Conservation (phyloP, 176 grass and related monocot species). For the Saccharum spontaneum region DNA sequence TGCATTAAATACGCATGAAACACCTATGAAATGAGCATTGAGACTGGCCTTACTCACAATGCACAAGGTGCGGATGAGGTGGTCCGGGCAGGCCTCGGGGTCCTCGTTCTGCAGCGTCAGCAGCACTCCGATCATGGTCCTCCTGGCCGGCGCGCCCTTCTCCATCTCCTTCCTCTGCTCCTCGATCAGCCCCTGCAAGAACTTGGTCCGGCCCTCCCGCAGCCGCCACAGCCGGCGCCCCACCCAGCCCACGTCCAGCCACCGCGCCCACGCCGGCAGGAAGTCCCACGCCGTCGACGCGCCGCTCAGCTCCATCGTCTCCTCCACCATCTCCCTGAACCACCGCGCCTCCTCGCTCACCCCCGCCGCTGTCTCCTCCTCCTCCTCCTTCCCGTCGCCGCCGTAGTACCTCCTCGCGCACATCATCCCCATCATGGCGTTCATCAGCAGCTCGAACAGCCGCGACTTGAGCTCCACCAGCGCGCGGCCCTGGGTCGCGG, state of each 20-base stretch:
- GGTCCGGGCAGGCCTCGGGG: conserved; percentile 10
- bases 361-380: background rate
- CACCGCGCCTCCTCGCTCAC: conserved; percentile 35
- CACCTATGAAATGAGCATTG: too few species aligned
- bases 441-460: conserved; percentile 13
- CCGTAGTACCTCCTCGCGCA: conserved; percentile 11
- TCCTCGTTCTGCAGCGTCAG: conserved; percentile 21
- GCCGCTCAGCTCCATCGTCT: conserved; percentile 35
- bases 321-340: conserved; percentile 49
- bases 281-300: conserved; percentile 45
- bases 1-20: too few species aligned
- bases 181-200: conserved; percentile 3
- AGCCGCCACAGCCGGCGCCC: conserved; percentile 5
- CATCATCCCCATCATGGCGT: conserved; percentile 25
- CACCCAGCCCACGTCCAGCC: background rate
- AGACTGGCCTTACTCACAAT: background rate
- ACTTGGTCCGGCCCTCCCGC: background rate
- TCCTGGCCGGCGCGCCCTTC: background rate
- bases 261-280: background rate
- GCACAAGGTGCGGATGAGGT: background rate
- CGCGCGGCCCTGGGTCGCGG: background rate
- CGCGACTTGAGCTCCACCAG: conserved; percentile 11
- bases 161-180: conserved; percentile 22
- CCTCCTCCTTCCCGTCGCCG: background rate
- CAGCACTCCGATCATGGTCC: background rate